Percentiles rank a stretch among this genome's conserved stretches.
phyloP scores from a whole-genome alignment of 2,329 filamentous ascomycete species.

The Botrytis sinoallii region DNA sequence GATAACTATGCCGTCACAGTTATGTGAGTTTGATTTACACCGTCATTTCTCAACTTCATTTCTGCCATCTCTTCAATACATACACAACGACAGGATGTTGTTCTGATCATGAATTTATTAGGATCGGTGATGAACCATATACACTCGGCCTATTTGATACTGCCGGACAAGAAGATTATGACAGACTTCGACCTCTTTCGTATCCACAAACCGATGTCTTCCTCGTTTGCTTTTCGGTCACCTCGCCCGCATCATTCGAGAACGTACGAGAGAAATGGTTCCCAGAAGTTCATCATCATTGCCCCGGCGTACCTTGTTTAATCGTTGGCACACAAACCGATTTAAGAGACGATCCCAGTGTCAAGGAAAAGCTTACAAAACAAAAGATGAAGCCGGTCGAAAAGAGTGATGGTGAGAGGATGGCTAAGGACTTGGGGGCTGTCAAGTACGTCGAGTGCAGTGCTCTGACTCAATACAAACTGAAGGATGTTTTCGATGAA shows the following conservation, averaged over 20 bases:
- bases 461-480: conserved; percentile 93
- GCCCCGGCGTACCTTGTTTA: conserved; percentile 93
- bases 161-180: conserved; percentile 98
- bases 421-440: conserved; percentile 95
- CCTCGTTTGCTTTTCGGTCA: conserved; percentile 98
- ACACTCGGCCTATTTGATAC: conserved; percentile 98
- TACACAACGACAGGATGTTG: background rate
- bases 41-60: background rate
- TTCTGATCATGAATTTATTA: conserved; percentile 41
- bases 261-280: conserved; percentile 99
- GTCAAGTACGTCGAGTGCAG: conserved; percentile 99
- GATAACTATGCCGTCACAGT: conserved; percentile 99
- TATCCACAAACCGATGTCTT: conserved; percentile 99
- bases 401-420: conserved; percentile 89
- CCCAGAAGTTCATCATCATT: conserved; percentile 97
- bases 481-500: conserved; percentile 99
- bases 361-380: conserved; percentile 87
- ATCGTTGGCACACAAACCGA: conserved; percentile 98
- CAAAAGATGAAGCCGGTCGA: conserved; percentile 94
- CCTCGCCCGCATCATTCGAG: conserved; percentile 94
- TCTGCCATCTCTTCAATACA: background rate
- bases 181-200: conserved; percentile 90
- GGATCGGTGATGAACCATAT: conserved; percentile 99
- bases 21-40: conserved; percentile 67
- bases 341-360: conserved; percentile 82